These are phyloP conservation scores for Apium graveolens DNA, from an alignment of 129 eudicot species.

Conservation along the genomic window DNA sequence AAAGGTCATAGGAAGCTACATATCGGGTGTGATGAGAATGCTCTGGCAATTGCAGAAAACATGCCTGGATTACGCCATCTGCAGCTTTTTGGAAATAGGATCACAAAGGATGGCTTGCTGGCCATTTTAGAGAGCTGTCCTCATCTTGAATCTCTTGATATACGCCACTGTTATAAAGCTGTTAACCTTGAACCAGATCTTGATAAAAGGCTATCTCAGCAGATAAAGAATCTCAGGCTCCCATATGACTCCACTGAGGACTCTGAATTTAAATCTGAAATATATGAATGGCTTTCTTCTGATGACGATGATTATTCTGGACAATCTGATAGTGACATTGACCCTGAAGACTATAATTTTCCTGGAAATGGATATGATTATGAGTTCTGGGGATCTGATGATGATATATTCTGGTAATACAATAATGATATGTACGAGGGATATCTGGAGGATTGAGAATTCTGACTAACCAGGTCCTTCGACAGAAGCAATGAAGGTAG, in stretches of 20 bases:
- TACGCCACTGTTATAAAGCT: slow-evolving; percentile 52
- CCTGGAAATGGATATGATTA: slow-evolving; percentile 13
- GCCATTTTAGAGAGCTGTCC: slow-evolving; percentile 58
- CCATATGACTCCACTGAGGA: slow-evolving; percentile 44
- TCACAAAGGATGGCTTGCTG: slow-evolving; percentile 54
- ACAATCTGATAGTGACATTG: slow-evolving; percentile 30
- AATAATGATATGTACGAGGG: too few species aligned
- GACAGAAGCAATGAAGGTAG: too few species aligned
- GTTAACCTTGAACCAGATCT: slow-evolving; percentile 28
- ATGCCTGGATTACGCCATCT: slow-evolving; percentile 58
- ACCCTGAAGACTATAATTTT: slow-evolving; percentile 32
- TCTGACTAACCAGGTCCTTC: too few species aligned
- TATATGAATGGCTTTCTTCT: slow-evolving; percentile 15
- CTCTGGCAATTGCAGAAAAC: slow-evolving; percentile 46
- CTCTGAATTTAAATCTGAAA: slow-evolving; percentile 19
- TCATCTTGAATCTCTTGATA: slow-evolving; percentile 55
- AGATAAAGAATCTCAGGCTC: slow-evolving; percentile 35
- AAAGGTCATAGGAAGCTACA: slow-evolving; percentile 7
- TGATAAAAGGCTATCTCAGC: slow-evolving; percentile 36
- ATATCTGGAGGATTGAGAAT: too few species aligned
- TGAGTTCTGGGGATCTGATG: not conserved
- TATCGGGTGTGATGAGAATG: slow-evolving; percentile 36
- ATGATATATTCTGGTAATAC: too few species aligned
- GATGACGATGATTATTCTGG: slow-evolving; percentile 36
- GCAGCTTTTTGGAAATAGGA: slow-evolving; percentile 48